Evolutionary conservation across 2,329 filamentous ascomycete genomes (phyloP).

Genomic region (Graphium sp.): DNA sequence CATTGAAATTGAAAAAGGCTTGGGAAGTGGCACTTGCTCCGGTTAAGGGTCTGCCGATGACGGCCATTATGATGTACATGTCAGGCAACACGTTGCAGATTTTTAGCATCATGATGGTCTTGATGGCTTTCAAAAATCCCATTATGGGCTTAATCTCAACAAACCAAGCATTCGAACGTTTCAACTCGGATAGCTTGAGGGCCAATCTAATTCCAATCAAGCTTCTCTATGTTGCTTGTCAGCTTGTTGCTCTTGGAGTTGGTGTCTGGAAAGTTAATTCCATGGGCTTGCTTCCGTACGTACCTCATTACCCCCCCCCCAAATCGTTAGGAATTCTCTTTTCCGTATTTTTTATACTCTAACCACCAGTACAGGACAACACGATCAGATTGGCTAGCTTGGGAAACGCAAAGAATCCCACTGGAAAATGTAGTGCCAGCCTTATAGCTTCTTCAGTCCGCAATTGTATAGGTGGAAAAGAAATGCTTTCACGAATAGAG

Average conservation of each 20-base stretch:
- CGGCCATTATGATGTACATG: constrained; percentile 99
- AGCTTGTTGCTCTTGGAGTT: constrained; percentile 65
- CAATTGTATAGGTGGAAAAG: too few relatives aligned
- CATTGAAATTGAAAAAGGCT: constrained; percentile 92
- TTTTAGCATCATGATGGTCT: constrained; percentile 99
- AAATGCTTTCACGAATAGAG: too few relatives aligned
- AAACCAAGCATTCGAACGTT: constrained; percentile 77
- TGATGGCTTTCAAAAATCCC: constrained; percentile 96
- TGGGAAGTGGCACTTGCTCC: constrained; percentile 94
- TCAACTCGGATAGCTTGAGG: constrained; percentile 68
- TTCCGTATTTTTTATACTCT: constrained; percentile 1
- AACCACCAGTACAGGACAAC: constrained; percentile 50
- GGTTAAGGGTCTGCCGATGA: constrained; percentile 92
- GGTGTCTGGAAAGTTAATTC: constrained; percentile 94
- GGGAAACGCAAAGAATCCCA: constrained; percentile 63
- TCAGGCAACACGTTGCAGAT: constrained; percentile 96
- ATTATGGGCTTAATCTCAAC: constrained; percentile 70
- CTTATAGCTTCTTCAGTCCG: too few relatives aligned
- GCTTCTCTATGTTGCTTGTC: constrained; percentile 73
- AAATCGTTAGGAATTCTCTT: too few relatives aligned
- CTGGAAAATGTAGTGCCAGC: constrained; percentile 50
- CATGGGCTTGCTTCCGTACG: constrained; percentile 87
- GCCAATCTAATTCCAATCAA: constrained; percentile 68
- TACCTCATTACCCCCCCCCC: constrained; percentile 9
- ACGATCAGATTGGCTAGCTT: constrained; percentile 91